phyloP scores from a whole-genome alignment of 768 basidiomycete species.

The Lentinula lateritia region DNA sequence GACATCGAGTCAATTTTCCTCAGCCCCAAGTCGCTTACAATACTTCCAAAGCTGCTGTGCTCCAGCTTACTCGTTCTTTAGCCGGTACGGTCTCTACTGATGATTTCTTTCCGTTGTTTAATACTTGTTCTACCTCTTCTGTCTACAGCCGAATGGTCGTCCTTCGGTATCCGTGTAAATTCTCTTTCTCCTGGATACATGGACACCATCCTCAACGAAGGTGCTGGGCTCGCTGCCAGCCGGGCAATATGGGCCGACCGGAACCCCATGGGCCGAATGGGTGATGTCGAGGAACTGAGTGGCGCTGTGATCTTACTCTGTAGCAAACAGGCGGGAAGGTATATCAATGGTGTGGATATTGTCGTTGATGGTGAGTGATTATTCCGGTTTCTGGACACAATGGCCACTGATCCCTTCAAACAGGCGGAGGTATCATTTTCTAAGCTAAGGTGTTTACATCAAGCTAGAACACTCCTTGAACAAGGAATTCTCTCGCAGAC shows the following conservation, averaged over 20 bases:
- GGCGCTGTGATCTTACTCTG: slow-evolving; percentile 35
- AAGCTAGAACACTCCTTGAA: too few species aligned
- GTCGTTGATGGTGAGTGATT: slow-evolving; percentile 31
- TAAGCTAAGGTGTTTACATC: neutral
- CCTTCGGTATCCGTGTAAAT: slow-evolving; percentile 65
- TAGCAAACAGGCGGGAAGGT: slow-evolving; percentile 32
- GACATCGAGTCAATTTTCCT: slow-evolving; percentile 34
- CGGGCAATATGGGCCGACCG: slow-evolving; percentile 30
- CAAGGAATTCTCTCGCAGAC: too few species aligned
- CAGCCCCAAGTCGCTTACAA: slow-evolving; percentile 60
- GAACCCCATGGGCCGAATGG: slow-evolving; percentile 40
- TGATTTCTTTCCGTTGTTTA: neutral
- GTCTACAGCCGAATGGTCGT: slow-evolving; percentile 49
- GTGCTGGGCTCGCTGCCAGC: slow-evolving; percentile 23
- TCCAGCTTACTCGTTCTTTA: slow-evolving; percentile 73
- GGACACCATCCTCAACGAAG: slow-evolving; percentile 45
- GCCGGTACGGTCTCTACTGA: slow-evolving; percentile 25
- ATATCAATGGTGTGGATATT: slow-evolving; percentile 38
- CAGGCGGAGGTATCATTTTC: neutral
- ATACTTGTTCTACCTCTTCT: neutral
- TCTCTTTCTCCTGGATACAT: slow-evolving; percentile 69
- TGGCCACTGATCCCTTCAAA: too few species aligned
- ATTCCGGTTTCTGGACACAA: too few species aligned
- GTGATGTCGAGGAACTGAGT: slow-evolving; percentile 31
- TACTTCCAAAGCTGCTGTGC: slow-evolving; percentile 69